phyloP scores from a whole-genome alignment of 108 stramenopile species.

The Nitzschia inconspicua region DNA sequence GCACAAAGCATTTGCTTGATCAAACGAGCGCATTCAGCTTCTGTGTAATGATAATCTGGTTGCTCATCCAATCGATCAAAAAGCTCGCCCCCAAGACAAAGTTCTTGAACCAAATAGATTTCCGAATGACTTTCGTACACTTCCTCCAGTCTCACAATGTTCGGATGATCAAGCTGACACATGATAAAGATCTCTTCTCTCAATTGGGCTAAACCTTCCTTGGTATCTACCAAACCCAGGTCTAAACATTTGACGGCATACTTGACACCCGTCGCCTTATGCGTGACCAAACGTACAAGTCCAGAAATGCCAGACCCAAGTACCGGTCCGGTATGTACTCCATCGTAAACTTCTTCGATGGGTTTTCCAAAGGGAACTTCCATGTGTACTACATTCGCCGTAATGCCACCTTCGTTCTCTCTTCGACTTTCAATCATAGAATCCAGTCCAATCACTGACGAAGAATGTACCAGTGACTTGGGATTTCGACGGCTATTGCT shows the following conservation, averaged over 20 bases:
- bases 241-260: constrained; percentile 88
- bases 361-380: constrained; percentile 87
- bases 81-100: constrained; percentile 95
- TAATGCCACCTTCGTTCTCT: constrained; percentile 39
- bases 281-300: constrained; percentile 70
- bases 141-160: constrained; percentile 82
- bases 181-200: constrained; percentile 87
- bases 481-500: too few relatives aligned
- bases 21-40: constrained; percentile 80
- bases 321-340: constrained; percentile 79
- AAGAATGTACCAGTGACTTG: constrained; percentile 36
- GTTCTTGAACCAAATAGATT: constrained; percentile 90
- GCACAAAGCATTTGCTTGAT: constrained; percentile 91
- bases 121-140: constrained; percentile 78
- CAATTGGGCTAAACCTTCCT: constrained; percentile 68
- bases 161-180: constrained; percentile 90
- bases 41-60: constrained; percentile 90
- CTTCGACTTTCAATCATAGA: constrained; percentile 55
- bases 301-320: constrained; percentile 81
- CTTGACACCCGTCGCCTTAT: constrained; percentile 60
- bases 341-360: constrained; percentile 85
- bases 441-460: constrained; percentile 51
- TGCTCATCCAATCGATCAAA: constrained; percentile 92
- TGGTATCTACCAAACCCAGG: constrained; percentile 70
- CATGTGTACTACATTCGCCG: constrained; percentile 69